Base-by-base conservation (phyloP, 176 grass and related monocot genomes). In the Themeda triandra region DNA sequence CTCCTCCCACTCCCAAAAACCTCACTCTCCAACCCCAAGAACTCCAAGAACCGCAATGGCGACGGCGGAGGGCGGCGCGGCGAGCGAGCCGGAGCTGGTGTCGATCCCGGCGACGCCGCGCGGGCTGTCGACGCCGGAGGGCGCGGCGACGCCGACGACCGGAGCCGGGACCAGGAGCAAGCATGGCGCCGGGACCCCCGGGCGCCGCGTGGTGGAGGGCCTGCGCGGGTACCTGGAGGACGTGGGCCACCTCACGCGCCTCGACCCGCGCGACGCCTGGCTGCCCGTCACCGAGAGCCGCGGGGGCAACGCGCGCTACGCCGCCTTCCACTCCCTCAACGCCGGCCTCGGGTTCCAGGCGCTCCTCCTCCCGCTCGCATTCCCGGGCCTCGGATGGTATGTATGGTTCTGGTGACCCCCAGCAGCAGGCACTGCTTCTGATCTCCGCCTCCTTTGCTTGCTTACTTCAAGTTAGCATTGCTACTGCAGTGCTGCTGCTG, bases 251-350 rank as follows among this genome's bases (percentile, higher is more conserved):
- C 91, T 98, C 18, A 95, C 96, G 12, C 88, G 89, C 23, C 91
- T 98, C 12, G 95, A 98, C 87, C 93, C 93, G 58, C 96, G 95
- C 69, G 96, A 98, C 80, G 96, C 96, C 13, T 98, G 96, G 96
- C 84, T 98, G 66, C 96, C 96, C 81, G 92, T 98, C 84, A 98
- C 96, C 63, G 93, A 98, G 87, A 92, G 89, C 75, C 96, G 96
- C 84, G 89, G 90, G 72, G 96, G 96, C 44, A 98, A 98, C 82
- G 93, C 93, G 0, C 86, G 92, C 76, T 98, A 95, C 71, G 96
- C 96, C 18, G 96, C 93, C 14, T 98, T 98, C 73, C 96, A 98
- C 86, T 90, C 89, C 13, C 86, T 98, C 80, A 98, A 95, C 85
- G 96, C 96, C 37, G 96, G 91, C 54, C 91, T 98, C 29, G 96